These are phyloP conservation scores for Crotalaria pallida DNA, from an alignment of 306 rosid species.

Conservation along the genomic window DNA sequence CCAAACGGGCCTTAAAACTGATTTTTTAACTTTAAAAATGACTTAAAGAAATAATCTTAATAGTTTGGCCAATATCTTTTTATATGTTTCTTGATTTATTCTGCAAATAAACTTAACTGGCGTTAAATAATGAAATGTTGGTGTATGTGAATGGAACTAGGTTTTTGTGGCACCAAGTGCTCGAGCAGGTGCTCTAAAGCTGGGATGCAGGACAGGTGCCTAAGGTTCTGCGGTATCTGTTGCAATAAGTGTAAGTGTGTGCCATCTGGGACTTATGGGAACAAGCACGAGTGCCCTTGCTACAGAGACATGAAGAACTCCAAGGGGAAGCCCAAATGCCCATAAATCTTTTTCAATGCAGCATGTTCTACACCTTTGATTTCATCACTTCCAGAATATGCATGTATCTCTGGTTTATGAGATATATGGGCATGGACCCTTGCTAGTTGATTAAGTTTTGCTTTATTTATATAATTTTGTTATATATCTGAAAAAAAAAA, in stretches of 20 bases:
- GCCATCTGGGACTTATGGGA: slow-evolving; percentile 86
- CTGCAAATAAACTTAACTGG: too few relatives aligned
- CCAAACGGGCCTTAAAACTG: too few relatives aligned
- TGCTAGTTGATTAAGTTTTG: not conserved
- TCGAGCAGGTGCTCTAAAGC: slow-evolving; percentile 53
- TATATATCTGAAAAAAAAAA: not conserved
- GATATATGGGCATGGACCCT: slow-evolving; percentile 3
- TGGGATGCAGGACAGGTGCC: slow-evolving; percentile 52
- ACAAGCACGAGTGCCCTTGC: slow-evolving; percentile 92
- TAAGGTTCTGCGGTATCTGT: slow-evolving; percentile 75
- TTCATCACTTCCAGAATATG: not conserved
- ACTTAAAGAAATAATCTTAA: too few relatives aligned
- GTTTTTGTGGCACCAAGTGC: slow-evolving; percentile 53
- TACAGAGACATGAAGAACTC: slow-evolving; percentile 62
- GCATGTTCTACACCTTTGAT: not conserved
- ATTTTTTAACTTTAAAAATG: too few relatives aligned
- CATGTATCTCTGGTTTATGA: slow-evolving; percentile 11
- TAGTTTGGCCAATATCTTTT: too few relatives aligned
- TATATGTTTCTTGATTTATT: too few relatives aligned
- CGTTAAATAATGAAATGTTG: not conserved
- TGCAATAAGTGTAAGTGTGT: slow-evolving; percentile 73
- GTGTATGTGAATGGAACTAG: slow-evolving; percentile 11
- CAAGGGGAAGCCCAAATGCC: slow-evolving; percentile 76
- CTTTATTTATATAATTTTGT: not conserved
- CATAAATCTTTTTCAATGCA: slow-evolving; percentile 23